A percentile compares a stretch with the other conserved stretches of the same genome.
Evolutionary conservation across 108 stramenopile species (phyloP).

Genomic region (Chaetoceros tenuissimus): DNA sequence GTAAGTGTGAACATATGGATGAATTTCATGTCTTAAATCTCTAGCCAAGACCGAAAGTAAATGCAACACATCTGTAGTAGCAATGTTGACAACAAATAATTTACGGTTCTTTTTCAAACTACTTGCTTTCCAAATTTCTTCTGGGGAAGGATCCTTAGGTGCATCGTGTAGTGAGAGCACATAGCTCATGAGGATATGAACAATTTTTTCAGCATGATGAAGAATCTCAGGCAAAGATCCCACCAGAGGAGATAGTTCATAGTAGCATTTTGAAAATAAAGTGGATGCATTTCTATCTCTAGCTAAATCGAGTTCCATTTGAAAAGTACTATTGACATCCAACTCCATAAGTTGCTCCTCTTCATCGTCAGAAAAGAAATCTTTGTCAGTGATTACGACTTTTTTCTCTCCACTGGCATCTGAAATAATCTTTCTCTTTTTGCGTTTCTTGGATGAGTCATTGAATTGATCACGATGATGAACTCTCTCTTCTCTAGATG

Average conservation of each 20-base stretch:
- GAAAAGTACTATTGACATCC: slow-evolving; percentile 45
- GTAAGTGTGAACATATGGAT: slow-evolving; percentile 47
- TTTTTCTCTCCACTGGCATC: not conserved
- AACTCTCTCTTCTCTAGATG: slow-evolving; percentile 61
- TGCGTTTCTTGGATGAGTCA: slow-evolving; percentile 7
- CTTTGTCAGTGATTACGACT: slow-evolving; percentile 6
- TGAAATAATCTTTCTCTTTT: slow-evolving; percentile 5
- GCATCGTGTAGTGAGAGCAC: slow-evolving; percentile 37
- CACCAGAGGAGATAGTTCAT: slow-evolving; percentile 52
- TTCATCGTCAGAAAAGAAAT: slow-evolving; percentile 4
- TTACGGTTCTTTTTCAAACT: not conserved
- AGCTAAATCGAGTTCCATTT: slow-evolving; percentile 65
- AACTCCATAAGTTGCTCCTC: slow-evolving; percentile 15
- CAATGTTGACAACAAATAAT: slow-evolving; percentile 57
- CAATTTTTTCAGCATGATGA: slow-evolving; percentile 57
- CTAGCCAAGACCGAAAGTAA: slow-evolving; percentile 68
- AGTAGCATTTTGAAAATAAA: slow-evolving; percentile 53
- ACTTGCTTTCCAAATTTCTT: not conserved
- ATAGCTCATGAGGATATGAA: slow-evolving; percentile 48
- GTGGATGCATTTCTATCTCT: slow-evolving; percentile 74
- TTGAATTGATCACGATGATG: slow-evolving; percentile 32
- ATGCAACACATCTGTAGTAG: slow-evolving; percentile 79
- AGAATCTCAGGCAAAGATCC: slow-evolving; percentile 74
- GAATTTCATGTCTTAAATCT: slow-evolving; percentile 78
- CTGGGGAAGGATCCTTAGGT: slow-evolving; percentile 17